Conservation (phyloP, 2,329 filamentous ascomycete species). For the Tolypocladium tropicale region DNA sequence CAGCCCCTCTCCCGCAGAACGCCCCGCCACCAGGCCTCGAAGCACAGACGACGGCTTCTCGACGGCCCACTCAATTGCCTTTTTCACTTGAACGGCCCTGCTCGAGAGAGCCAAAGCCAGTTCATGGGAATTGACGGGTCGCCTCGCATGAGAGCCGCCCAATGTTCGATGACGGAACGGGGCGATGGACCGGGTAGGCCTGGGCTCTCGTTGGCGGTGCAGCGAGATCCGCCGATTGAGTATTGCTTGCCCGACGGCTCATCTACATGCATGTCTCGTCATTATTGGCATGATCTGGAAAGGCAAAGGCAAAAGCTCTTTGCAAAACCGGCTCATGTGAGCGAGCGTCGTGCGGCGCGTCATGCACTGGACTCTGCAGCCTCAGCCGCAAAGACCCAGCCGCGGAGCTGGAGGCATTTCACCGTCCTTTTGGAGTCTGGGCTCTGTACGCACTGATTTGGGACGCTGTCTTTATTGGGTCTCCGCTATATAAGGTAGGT, state of each 20-base stretch:
- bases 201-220: neutral
- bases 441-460: neutral
- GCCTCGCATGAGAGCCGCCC: neutral
- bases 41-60: no score
- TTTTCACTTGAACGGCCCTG: no score
- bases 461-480: neutral
- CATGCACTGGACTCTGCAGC: neutral
- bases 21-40: no score
- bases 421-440: no score
- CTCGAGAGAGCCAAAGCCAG: no score
- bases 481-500: no score
- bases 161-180: neutral
- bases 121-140: no score
- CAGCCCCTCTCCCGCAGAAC: neutral
- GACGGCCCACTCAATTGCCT: neutral
- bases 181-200: neutral
- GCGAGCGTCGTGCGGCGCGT: neutral
- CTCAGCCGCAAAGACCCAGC: neutral
- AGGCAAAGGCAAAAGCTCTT: neutral
- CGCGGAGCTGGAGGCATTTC: neutral
- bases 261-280: neutral
- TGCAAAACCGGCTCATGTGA: neutral
- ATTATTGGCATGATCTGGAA: neutral
- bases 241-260: neutral
- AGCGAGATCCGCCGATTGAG: neutral